Conservation (phyloP, 176 grass and related monocot genomes). For the Leersia perrieri region DNA sequence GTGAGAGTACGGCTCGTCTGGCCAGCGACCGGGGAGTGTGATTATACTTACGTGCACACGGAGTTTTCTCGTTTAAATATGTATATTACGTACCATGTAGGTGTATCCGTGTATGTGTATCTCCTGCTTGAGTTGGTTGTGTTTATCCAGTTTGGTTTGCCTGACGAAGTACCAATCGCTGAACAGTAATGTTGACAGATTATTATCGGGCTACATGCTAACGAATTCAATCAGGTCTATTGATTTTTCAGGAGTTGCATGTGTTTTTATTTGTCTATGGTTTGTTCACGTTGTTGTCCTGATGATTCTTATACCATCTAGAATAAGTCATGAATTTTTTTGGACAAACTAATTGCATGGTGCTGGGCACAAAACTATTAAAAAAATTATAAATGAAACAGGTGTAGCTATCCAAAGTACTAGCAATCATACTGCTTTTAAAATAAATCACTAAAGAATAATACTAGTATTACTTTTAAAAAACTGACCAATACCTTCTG, state of each 20-base stretch:
- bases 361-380: not conserved
- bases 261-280: not conserved
- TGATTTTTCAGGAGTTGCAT: not conserved
- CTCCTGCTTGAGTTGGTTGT: not conserved
- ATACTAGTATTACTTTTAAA: too few species aligned
- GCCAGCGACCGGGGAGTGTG: slow-evolving; percentile 14
- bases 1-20: not conserved
- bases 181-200: slow-evolving; percentile 11
- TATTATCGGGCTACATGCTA: not conserved
- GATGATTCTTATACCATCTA: not conserved
- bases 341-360: not conserved
- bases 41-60: slow-evolving; percentile 37
- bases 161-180: not conserved
- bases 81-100: too few species aligned
- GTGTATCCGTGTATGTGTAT: not conserved
- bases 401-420: not conserved
- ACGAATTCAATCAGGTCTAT: not conserved
- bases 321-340: not conserved
- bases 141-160: not conserved
- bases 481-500: not conserved
- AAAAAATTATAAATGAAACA: too few species aligned
- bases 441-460: not conserved
- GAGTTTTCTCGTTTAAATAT: slow-evolving; percentile 5
- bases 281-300: not conserved
- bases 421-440: too few species aligned